Evolutionary conservation across 257 asterid genomes (phyloP).

Genomic region (Primulina tabacum): DNA sequence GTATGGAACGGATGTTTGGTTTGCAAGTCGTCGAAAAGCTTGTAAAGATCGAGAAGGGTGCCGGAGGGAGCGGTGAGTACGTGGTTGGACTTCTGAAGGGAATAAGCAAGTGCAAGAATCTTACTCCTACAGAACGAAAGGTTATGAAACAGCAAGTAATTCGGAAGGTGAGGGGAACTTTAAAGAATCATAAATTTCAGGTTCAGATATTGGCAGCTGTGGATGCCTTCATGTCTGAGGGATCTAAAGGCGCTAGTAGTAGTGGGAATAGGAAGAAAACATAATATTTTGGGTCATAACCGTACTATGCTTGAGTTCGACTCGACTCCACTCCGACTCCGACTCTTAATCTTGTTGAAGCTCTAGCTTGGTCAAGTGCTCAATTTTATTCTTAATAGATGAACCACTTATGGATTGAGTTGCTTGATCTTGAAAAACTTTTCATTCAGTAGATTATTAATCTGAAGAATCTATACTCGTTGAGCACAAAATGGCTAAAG

Average conservation of each 20-base stretch:
- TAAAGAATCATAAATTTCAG: conserved; percentile 30
- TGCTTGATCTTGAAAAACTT: too few relatives aligned
- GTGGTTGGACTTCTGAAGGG: conserved; percentile 33
- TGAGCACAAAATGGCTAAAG: not conserved
- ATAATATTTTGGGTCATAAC: not conserved
- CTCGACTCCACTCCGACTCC: not conserved
- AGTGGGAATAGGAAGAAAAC: conserved; percentile 26
- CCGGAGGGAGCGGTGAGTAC: conserved; percentile 29
- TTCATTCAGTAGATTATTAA: too few relatives aligned
- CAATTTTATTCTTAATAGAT: not conserved
- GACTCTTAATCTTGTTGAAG: not conserved
- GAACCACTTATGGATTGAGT: too few relatives aligned
- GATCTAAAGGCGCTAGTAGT: conserved; percentile 23
- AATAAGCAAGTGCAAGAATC: conserved; percentile 34
- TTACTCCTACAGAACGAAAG: conserved; percentile 30
- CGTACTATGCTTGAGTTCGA: not conserved
- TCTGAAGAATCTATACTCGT: too few relatives aligned
- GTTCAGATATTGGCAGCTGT: conserved; percentile 25
- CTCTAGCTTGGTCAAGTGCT: not conserved
- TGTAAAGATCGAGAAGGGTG: conserved; percentile 24
- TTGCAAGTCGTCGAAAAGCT: conserved; percentile 30
- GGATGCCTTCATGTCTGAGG: conserved; percentile 28
- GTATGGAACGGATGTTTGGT: conserved; percentile 26
- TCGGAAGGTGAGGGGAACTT: conserved; percentile 29
- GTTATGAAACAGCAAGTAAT: conserved; percentile 35